phyloP scores from a whole-genome alignment of 495 filamentous ascomycete species.

The Aspergillus avenaceus region DNA sequence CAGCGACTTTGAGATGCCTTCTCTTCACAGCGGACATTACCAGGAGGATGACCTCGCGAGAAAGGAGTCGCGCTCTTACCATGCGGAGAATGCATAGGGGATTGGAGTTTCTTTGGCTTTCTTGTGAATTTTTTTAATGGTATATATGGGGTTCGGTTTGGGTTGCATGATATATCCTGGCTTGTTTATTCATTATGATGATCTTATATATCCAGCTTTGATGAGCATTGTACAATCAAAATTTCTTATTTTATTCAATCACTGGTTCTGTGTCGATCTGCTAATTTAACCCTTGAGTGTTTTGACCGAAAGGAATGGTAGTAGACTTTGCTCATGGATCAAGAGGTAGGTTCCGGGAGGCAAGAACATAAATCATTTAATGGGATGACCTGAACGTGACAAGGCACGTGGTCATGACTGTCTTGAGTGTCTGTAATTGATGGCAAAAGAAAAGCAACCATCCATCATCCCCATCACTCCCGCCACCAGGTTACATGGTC shows the following conservation, averaged over 20 bases:
- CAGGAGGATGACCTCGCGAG: conserved; percentile 13
- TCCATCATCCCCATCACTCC: too few relatives aligned
- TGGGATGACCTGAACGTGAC: too few relatives aligned
- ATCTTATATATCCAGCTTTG: not conserved
- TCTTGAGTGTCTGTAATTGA: too few relatives aligned
- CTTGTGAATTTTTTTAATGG: not conserved
- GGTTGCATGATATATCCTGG: not conserved
- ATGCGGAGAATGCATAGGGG: conserved; percentile 30
- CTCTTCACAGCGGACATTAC: not conserved
- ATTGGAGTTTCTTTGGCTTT: not conserved
- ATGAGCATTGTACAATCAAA: not conserved
- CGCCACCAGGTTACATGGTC: too few relatives aligned
- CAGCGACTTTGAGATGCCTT: conserved; percentile 37
- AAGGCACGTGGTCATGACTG: too few relatives aligned
- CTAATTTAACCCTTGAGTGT: too few relatives aligned
- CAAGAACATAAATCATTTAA: too few relatives aligned
- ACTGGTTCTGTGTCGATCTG: too few relatives aligned
- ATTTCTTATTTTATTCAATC: not conserved
- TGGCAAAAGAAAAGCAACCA: too few relatives aligned
- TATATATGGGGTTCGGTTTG: not conserved
- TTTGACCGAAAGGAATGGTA: too few relatives aligned
- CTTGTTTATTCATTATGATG: not conserved
- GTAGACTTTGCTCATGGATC: too few relatives aligned
- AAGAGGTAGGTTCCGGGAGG: too few relatives aligned
- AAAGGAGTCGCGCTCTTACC: conserved; percentile 21